These are phyloP conservation scores for Tilletia indica DNA, from an alignment of 1,284 basidiomycete genomes.

Conservation along the genomic window DNA sequence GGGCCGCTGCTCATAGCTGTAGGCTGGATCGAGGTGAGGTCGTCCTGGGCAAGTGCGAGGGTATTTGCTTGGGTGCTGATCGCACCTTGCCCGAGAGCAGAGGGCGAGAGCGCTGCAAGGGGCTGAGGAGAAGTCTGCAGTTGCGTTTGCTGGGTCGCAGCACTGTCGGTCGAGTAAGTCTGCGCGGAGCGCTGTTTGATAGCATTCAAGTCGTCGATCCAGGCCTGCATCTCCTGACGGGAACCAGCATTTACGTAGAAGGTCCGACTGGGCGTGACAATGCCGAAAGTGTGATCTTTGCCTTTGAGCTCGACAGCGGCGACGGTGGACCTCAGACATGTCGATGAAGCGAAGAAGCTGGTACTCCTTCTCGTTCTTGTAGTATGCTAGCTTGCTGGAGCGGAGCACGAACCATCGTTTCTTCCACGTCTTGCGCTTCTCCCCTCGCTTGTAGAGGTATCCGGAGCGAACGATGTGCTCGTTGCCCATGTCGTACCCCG, in stretches of 20 bases:
- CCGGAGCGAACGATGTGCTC: constrained; percentile 85
- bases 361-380: constrained; percentile 75
- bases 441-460: constrained; percentile 93
- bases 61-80: not conserved
- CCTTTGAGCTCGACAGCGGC: constrained; percentile 84
- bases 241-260: constrained; percentile 84
- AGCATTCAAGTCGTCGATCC: constrained; percentile 80
- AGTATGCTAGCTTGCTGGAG: constrained; percentile 85
- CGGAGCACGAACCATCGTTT: constrained; percentile 83
- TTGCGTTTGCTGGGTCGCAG: not conserved
- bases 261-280: constrained; percentile 87
- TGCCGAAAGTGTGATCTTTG: constrained; percentile 83
- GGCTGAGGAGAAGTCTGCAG: not conserved
- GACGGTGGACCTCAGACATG: constrained; percentile 83
- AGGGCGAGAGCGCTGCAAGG: not conserved
- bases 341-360: constrained; percentile 85
- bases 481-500: constrained; percentile 55
- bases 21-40: not conserved
- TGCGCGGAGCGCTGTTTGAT: constrained; percentile 64
- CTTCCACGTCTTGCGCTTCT: constrained; percentile 78
- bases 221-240: constrained; percentile 71
- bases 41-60: not conserved
- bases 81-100: not conserved
- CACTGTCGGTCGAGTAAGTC: not conserved
- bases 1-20: not conserved